Evolutionary conservation across 2,329 filamentous ascomycete genomes (phyloP).

Genomic region (Raffaelea ambrosiae): DNA sequence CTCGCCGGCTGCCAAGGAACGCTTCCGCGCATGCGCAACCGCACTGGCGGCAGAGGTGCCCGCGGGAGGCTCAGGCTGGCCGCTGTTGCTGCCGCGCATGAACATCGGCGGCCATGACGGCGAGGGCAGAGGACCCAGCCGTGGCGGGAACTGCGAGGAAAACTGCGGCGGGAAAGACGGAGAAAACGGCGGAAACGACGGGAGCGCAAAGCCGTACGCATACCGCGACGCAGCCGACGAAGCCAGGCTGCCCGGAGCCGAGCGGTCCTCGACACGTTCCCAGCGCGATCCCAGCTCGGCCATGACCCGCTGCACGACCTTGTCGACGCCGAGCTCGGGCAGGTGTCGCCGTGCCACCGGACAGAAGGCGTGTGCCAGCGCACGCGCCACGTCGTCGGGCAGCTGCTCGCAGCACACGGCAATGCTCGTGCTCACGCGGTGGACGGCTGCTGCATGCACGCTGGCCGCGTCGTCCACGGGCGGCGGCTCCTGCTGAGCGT

Average conservation of each 20-base stretch:
- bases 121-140: neutral
- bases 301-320: constrained; percentile 38
- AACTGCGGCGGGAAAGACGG: neutral
- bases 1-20: no score
- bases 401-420: constrained; percentile 42
- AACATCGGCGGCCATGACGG: no score
- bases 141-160: neutral
- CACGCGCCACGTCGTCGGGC: constrained; percentile 34
- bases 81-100: no score
- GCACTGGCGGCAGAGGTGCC: no score
- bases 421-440: constrained; percentile 10
- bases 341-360: constrained; percentile 33
- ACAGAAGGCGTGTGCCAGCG: constrained; percentile 42
- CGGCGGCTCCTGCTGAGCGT: constrained; percentile 26
- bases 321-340: constrained; percentile 30
- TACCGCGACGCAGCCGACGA: neutral
- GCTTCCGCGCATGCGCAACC: no score
- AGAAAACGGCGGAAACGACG: constrained; percentile 1
- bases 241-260: neutral
- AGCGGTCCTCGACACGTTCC: neutral
- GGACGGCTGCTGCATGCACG: no score
- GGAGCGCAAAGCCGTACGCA: neutral
- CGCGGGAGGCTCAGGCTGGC: no score
- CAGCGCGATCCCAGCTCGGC: constrained; percentile 13
- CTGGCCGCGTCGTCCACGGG: constrained; percentile 16